These are phyloP conservation scores for Sugiyamaella lignohabitans DNA, from an alignment of 805 yeast genomes.

Conservation along the genomic window DNA sequence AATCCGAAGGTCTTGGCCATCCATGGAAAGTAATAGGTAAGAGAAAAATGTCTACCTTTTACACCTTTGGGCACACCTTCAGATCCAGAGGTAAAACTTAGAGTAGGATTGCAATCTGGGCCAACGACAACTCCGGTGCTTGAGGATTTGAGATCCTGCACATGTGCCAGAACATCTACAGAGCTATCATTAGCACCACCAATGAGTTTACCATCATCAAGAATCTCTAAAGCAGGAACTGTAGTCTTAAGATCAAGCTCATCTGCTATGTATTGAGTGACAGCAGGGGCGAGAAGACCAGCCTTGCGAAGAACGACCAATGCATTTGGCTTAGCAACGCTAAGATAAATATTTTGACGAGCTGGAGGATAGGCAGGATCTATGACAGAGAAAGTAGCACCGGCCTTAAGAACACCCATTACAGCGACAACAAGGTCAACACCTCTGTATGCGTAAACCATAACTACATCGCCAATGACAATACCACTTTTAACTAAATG, in stretches of 20 bases:
- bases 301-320: slow-evolving; percentile 87
- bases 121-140: slow-evolving; percentile 91
- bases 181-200: slow-evolving; percentile 39
- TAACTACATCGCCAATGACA: slow-evolving; percentile 86
- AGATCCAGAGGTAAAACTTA: slow-evolving; percentile 94
- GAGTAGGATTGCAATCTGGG: slow-evolving; percentile 95
- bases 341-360: slow-evolving; percentile 85
- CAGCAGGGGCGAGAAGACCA: slow-evolving; percentile 70
- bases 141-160: slow-evolving; percentile 41
- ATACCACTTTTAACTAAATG: slow-evolving; percentile 77
- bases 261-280: slow-evolving; percentile 64
- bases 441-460: slow-evolving; percentile 97
- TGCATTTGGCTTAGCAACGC: slow-evolving; percentile 91
- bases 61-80: slow-evolving; percentile 99
- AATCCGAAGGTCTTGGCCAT: slow-evolving; percentile 83
- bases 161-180: slow-evolving; percentile 47
- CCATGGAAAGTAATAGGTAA: slow-evolving; percentile 98
- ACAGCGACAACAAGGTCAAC: slow-evolving; percentile 96
- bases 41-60: slow-evolving; percentile 91
- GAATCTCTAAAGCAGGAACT: slow-evolving; percentile 70
- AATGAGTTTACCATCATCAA: slow-evolving; percentile 61
- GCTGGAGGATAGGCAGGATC: slow-evolving; percentile 99
- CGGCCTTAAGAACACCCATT: slow-evolving; percentile 96
- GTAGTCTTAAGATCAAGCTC: slow-evolving; percentile 68
- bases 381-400: slow-evolving; percentile 96